A percentile compares a stretch with the other conserved stretches of the same genome.
These are phyloP conservation scores for Colletotrichum sansevieriae DNA, from an alignment of 2,329 filamentous ascomycete genomes.

Conservation along the genomic window DNA sequence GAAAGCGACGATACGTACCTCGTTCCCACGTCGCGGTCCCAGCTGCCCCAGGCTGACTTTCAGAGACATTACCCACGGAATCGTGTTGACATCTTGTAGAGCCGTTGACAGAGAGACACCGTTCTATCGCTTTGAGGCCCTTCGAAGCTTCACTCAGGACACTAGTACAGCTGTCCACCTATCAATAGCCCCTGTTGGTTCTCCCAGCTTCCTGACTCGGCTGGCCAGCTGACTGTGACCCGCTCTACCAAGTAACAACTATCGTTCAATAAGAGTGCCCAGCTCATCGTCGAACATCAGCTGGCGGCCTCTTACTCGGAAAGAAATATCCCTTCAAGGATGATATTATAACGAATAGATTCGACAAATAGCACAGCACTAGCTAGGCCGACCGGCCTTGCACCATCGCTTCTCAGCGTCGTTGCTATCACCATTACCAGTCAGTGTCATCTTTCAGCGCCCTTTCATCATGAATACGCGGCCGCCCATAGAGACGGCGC, in stretches of 20 bases:
- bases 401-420: constrained; percentile 6
- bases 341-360: constrained; percentile 30
- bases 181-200: constrained; percentile 27
- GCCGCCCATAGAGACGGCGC: constrained; percentile 83
- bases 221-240: constrained; percentile 34
- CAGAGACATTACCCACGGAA: constrained; percentile 32
- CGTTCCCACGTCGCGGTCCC: background rate
- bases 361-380: constrained; percentile 14
- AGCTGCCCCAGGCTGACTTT: constrained; percentile 14
- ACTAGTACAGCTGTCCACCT: constrained; percentile 25
- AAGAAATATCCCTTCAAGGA: constrained; percentile 18
- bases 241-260: constrained; percentile 8
- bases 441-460: constrained; percentile 1
- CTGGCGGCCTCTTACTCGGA: constrained; percentile 13
- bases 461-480: constrained; percentile 83
- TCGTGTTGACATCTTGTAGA: constrained; percentile 3
- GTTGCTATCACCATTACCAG: background rate
- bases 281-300: constrained; percentile 25
- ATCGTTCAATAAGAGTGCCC: constrained; percentile 6
- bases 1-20: constrained; percentile 29
- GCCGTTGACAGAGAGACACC: background rate
- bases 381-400: constrained; percentile 14
- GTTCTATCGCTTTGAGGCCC: background rate
- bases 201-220: constrained; percentile 37
- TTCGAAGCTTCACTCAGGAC: background rate